These are phyloP conservation scores for Erigeron philadelphicus DNA, from an alignment of 140 eudicot genomes.

Conservation along the genomic window DNA sequence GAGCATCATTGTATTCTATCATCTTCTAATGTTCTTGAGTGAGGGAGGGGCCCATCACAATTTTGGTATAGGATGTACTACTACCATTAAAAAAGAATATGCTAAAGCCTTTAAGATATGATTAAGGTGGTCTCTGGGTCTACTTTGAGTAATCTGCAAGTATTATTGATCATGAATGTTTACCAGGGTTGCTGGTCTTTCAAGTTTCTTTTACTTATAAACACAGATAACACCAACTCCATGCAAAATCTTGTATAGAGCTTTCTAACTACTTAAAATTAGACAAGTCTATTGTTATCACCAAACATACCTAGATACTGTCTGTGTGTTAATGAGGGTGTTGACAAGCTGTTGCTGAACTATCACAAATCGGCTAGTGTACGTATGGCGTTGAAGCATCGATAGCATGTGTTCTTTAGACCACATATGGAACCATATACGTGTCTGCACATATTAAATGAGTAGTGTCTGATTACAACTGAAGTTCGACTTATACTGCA, in stretches of 20 bases:
- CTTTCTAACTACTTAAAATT: background rate
- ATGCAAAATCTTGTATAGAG: constrained; percentile 15
- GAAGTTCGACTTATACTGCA: background rate
- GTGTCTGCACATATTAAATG: no score
- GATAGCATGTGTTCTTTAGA: background rate
- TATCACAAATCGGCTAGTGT: background rate
- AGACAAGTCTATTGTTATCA: background rate
- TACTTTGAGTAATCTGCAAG: constrained; percentile 35
- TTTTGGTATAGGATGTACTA: constrained; percentile 13
- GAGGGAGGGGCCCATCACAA: constrained; percentile 23
- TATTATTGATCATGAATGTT: constrained; percentile 25
- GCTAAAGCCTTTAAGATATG: background rate
- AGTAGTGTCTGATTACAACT: background rate
- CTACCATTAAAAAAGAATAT: constrained; percentile 6
- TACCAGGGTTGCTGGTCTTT: constrained; percentile 31
- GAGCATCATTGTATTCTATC: constrained; percentile 36
- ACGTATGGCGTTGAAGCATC: background rate
- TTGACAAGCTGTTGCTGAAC: background rate
- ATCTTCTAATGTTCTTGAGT: constrained; percentile 15
- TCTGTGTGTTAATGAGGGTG: no score
- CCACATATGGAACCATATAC: background rate
- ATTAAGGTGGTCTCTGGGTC: constrained; percentile 14
- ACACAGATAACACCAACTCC: constrained; percentile 17
- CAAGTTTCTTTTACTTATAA: constrained; percentile 33
- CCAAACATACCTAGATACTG: background rate